Base-by-base conservation (phyloP, 1,284 basidiomycete genomes). In the Papiliotrema nemorosa region DNA sequence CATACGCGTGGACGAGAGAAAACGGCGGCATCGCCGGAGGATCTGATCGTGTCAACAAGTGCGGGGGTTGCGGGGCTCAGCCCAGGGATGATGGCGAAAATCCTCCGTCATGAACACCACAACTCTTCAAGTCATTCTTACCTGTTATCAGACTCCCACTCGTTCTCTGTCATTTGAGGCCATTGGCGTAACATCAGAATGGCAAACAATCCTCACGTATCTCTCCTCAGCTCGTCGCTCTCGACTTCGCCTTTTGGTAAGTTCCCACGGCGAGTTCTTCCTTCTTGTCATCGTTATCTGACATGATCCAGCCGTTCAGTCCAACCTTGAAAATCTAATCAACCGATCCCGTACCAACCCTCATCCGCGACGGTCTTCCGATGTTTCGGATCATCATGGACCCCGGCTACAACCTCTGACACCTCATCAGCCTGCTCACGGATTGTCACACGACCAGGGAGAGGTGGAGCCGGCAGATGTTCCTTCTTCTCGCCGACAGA, bases 291-390 rank as follows among this genome's bases (percentile, higher is more conserved):
- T 18, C 16, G 16, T 22, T 10, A 27, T 31, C 38, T 39, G 27
- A 45, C 24, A 21, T 54, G 14, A n/a, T n/a, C 10, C 52, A 75
- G 73, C 69, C 14, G 60, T 70, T 22, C 68, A 72, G 41, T 62
- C 58, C 41, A 72, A 71, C 43, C 65, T 75, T 36, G 73, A 73
- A 50, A 62, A 53, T 26, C 60, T 75, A 26, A 74, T 74, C 50
- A 60, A 62, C 31, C 66, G 63, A 31, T 66, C 67, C 33, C 58
- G 63, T 12, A 55, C 55, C 22, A 58, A 66, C 50, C 62, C 66
- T 7, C 55, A 63, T 37, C 49, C 62, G 7, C 47, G 60, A 21
- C 50, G 67, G 39, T 25, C 36, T 3, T 60, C 62, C 5, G 48
- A 52, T 13, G 37, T 51, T 40, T n/a, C 44, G 31, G 47, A 60